Evolutionary conservation across 345 rosid genomes (phyloP).

Genomic region (Linum lewisii): DNA sequence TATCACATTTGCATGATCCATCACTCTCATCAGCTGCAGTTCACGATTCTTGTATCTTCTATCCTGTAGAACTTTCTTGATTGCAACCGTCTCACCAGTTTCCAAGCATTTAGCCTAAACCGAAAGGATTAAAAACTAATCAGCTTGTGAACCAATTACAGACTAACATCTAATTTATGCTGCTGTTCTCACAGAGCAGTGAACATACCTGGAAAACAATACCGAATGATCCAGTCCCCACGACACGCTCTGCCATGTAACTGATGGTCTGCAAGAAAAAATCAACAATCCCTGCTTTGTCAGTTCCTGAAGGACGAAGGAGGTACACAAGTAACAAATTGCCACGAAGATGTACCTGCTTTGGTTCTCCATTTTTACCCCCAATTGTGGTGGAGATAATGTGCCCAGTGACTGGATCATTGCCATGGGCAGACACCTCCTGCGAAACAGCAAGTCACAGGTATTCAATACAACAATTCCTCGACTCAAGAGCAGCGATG

Average conservation of each 20-base stretch:
- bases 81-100: constrained; percentile 76
- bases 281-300: background rate
- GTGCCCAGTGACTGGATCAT: constrained; percentile 60
- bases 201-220: constrained; percentile 57
- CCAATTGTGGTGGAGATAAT: constrained; percentile 72
- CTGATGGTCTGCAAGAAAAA: constrained; percentile 51
- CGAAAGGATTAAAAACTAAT: background rate
- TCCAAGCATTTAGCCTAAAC: constrained; percentile 82
- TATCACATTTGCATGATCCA: constrained; percentile 82
- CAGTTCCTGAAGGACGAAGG: background rate
- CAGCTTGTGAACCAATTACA: background rate
- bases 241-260: constrained; percentile 84
- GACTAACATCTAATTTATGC: background rate
- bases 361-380: constrained; percentile 82
- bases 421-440: constrained; percentile 60
- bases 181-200: background rate
- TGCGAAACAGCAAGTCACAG: constrained; percentile 12
- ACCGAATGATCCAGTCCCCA: constrained; percentile 79
- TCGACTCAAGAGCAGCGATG: background rate
- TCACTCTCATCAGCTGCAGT: constrained; percentile 61
- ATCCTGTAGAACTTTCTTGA: constrained; percentile 82
- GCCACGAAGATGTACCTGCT: constrained; percentile 33
- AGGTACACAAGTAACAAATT: no score
- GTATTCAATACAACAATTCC: background rate
- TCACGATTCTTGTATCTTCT: constrained; percentile 72